These are phyloP conservation scores for Curvularia sp. DNA, from an alignment of 2,329 filamentous ascomycete genomes.

Conservation along the genomic window DNA sequence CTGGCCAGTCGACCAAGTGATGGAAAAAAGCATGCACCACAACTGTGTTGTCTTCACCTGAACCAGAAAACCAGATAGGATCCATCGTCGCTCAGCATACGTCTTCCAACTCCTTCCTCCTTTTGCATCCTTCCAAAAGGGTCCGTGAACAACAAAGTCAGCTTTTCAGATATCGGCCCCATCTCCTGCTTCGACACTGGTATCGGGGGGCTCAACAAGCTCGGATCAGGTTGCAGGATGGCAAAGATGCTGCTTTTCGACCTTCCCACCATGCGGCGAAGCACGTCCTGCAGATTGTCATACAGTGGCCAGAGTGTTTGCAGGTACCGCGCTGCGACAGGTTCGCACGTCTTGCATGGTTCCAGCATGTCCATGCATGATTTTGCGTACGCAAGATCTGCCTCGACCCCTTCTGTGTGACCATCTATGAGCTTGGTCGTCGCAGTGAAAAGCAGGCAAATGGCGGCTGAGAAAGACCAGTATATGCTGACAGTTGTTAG, in stretches of 20 bases:
- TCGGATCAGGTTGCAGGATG: constrained; percentile 38
- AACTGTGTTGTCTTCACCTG: constrained; percentile 30
- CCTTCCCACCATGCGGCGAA: constrained; percentile 41
- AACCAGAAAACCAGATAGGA: constrained; percentile 47
- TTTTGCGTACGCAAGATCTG: constrained; percentile 44
- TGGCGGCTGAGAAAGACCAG: constrained; percentile 47
- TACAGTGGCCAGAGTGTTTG: constrained; percentile 46
- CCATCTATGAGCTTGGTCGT: constrained; percentile 47
- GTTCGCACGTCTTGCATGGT: constrained; percentile 40
- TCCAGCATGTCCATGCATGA: constrained; percentile 48
- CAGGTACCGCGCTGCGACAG: constrained; percentile 44
- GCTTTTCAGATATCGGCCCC: constrained; percentile 45
- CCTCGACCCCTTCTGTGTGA: constrained; percentile 36
- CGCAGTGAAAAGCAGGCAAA: constrained; percentile 46
- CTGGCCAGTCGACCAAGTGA: background rate
- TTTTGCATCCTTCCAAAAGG: constrained; percentile 47
- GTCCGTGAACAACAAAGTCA: constrained; percentile 43
- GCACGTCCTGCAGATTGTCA: constrained; percentile 41
- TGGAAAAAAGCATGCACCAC: background rate
- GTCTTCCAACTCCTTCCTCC: constrained; percentile 36
- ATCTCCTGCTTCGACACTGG: constrained; percentile 44
- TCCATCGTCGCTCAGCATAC: constrained; percentile 43
- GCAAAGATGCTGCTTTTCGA: constrained; percentile 47
- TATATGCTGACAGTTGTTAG: constrained; percentile 36
- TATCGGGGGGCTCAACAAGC: constrained; percentile 35